Percentiles rank a stretch among this genome's conserved stretches.
Conservation (phyloP, 1,284 basidiomycete species). For the Cutaneotrichosporon dermatis region DNA sequence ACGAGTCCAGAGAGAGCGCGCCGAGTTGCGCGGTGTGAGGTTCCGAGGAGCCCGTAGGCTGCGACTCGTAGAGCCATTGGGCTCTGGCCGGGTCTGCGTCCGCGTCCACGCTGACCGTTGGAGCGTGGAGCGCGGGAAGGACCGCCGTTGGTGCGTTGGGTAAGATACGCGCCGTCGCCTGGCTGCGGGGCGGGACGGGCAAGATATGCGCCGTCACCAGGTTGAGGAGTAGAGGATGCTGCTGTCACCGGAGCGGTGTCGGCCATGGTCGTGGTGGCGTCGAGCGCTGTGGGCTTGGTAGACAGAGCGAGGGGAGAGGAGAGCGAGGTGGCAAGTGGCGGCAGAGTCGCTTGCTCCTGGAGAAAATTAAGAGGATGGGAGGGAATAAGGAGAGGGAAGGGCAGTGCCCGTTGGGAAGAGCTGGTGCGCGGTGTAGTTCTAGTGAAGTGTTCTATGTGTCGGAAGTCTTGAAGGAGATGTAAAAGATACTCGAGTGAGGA, state of each 20-base stretch:
- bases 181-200: conserved; percentile 14
- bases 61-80: background rate
- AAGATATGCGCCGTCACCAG: conserved; percentile 18
- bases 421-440: too few species aligned
- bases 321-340: background rate
- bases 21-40: background rate
- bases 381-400: background rate
- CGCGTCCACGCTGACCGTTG: conserved; percentile 2
- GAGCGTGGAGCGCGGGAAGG: background rate
- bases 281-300: background rate
- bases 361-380: background rate
- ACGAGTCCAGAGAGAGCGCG: background rate
- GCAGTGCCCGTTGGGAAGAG: background rate
- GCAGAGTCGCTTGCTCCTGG: background rate
- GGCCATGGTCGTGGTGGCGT: conserved; percentile 2
- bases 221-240: conserved; percentile 2
- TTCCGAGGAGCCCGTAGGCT: background rate
- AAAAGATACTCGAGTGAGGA: background rate
- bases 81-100: background rate
- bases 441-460: too few species aligned
- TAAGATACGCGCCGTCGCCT: conserved; percentile 21
- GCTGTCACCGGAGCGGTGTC: conserved; percentile 4
- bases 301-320: background rate
- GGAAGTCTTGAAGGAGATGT: background rate
- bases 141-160: conserved; percentile 4